Evolutionary conservation across 306 rosid genomes (phyloP), one percentile per base, ranked within the genome.

Genomic region (Malus sylvestris): DNA sequence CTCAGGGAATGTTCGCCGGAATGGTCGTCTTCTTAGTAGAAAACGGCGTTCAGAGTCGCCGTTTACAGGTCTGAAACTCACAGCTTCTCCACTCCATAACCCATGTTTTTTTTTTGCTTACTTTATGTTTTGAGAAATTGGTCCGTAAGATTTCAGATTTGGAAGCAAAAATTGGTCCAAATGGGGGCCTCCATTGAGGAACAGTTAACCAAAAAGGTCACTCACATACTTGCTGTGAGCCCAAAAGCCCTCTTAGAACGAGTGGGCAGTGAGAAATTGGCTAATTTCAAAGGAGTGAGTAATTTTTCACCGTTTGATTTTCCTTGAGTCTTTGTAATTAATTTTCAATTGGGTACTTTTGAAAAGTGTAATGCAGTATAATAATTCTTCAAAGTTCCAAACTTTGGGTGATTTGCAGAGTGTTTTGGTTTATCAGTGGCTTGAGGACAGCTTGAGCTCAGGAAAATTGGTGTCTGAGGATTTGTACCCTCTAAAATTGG

Each of bases 141-240:
- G 29, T 23, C 7, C 49, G 19, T 30, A 53, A n/a, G 2, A 10
- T 15, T 38, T 68, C 80, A 94, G 97, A 90, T 94, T 86, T 94
- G 98, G 98, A 90, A 89, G 93, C 90, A 88, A 85, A 88, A 89
- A 76, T 82, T 92, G 86, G 78, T 73, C 67, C 95, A 89, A 83
- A 92, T 85, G 93, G 98, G 97, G 60, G 98, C 89, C 69, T 76
- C 58, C 3, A 71, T 86, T 18, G 96, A 89, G 63, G 94, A 90
- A 40, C 83, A 85, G 16, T 38, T 90, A 6, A 83, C 91, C 63
- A 84, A 89, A 83, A 72, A 77, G 62, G 93, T 90, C 77, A 89
- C 95, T 78, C 93, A 95, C 80, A 80, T 95, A 72, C 88, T 91
- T 35, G 86, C 96, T 27, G 52, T 87, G 67, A 81, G 87, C 78